A percentile compares a stretch with the other conserved stretches of the same genome.
Evolutionary conservation across 1,284 basidiomycete species (phyloP).

Genomic region (Malassezia arunalokei): DNA sequence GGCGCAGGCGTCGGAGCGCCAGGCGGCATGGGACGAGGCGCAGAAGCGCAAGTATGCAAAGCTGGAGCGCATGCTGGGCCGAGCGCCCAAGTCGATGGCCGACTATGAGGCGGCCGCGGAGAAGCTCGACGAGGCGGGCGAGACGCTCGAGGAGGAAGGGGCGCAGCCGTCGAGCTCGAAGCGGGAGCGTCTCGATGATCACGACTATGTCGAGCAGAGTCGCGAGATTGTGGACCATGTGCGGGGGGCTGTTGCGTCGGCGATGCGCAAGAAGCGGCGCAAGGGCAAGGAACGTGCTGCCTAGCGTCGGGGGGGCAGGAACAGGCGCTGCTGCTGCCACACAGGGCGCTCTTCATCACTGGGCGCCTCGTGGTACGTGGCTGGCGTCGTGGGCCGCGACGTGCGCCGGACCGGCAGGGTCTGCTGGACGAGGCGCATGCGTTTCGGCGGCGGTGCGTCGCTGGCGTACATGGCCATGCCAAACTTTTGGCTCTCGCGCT

Average conservation of each 20-base stretch:
- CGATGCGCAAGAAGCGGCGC: slow-evolving; percentile 20
- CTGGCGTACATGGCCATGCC: slow-evolving; percentile 15
- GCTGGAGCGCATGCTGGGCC: slow-evolving; percentile 53
- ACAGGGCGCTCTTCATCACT: not conserved
- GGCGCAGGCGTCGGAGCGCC: slow-evolving; percentile 67
- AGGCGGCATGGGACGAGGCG: slow-evolving; percentile 55
- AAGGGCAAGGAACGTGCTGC: slow-evolving; percentile 18
- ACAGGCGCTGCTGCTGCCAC: slow-evolving; percentile 11
- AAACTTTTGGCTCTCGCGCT: slow-evolving; percentile 9
- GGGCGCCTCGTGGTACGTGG: not conserved
- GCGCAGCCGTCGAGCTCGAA: slow-evolving; percentile 48
- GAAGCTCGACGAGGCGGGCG: slow-evolving; percentile 30
- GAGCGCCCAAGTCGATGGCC: slow-evolving; percentile 26
- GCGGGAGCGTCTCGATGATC: slow-evolving; percentile 72
- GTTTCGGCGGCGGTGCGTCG: slow-evolving; percentile 8
- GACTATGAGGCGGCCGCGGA: slow-evolving; percentile 45
- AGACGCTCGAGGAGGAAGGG: slow-evolving; percentile 39
- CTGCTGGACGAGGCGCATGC: slow-evolving; percentile 2
- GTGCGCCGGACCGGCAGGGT: slow-evolving; percentile 7
- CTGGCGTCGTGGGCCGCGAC: not conserved
- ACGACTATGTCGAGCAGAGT: slow-evolving; percentile 80
- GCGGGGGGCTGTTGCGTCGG: slow-evolving; percentile 72
- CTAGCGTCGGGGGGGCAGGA: not conserved
- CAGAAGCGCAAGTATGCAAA: slow-evolving; percentile 70
- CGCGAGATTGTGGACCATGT: slow-evolving; percentile 83